Conservation (phyloP, 1,284 basidiomycete species). For the Ustilago lituana region DNA sequence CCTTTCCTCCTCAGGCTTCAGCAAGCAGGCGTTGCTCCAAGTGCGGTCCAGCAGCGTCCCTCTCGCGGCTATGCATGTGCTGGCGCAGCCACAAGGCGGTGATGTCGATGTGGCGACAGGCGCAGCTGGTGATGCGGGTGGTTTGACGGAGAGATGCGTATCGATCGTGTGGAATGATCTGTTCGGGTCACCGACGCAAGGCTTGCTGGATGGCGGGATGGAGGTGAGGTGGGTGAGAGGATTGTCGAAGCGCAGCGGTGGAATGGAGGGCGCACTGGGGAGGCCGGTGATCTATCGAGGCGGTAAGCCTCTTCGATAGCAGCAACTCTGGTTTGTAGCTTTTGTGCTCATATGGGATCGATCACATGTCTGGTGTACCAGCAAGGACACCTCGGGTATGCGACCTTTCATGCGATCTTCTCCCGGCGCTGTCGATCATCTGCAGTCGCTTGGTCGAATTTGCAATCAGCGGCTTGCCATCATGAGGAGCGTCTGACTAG, state of each 20-base stretch:
- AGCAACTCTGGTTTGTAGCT: neutral
- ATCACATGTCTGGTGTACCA: too few species aligned
- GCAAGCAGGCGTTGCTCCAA: constrained; percentile 49
- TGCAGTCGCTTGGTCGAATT: too few species aligned
- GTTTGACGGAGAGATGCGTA: constrained; percentile 21
- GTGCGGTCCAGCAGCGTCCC: constrained; percentile 44
- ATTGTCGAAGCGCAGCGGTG: neutral
- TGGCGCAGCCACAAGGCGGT: constrained; percentile 4
- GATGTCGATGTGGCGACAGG: neutral
- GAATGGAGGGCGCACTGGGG: constrained; percentile 1
- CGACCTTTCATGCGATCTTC: too few species aligned
- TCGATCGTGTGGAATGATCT: constrained; percentile 43
- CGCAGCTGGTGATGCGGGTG: neutral
- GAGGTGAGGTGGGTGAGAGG: constrained; percentile 29
- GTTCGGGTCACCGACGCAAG: constrained; percentile 15
- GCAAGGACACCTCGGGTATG: too few species aligned
- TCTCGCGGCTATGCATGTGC: constrained; percentile 46
- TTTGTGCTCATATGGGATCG: too few species aligned
- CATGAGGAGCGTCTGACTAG: too few species aligned
- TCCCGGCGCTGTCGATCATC: too few species aligned
- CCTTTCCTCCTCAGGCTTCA: constrained; percentile 46
- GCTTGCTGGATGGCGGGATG: constrained; percentile 28
- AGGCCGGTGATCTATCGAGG: constrained; percentile 28
- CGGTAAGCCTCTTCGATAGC: constrained; percentile 10
- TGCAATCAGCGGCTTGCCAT: too few species aligned